These are phyloP conservation scores for Xylariales sp. DNA, from an alignment of 2,329 filamentous ascomycete genomes.

Conservation along the genomic window DNA sequence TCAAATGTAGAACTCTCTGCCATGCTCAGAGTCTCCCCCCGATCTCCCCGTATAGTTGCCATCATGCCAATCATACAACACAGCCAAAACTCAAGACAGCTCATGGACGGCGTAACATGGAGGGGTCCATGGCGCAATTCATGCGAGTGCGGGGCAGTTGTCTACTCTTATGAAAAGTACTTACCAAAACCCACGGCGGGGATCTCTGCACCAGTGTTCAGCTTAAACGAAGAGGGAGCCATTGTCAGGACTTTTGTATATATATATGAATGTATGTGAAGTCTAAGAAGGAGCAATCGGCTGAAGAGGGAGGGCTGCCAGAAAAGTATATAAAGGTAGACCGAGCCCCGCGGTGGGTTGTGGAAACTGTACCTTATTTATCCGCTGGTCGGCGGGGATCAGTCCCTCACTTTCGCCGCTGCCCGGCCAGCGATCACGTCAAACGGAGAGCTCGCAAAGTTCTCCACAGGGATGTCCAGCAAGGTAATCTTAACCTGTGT, in stretches of 20 bases:
- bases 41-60: neutral
- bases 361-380: no score
- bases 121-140: neutral
- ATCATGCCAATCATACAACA: neutral
- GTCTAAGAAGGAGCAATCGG: neutral
- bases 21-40: neutral
- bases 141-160: slow-evolving; percentile 5
- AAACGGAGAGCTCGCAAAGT: neutral
- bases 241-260: slow-evolving; percentile 26
- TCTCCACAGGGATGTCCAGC: neutral
- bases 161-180: no score
- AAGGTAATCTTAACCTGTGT: neutral
- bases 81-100: neutral
- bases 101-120: neutral
- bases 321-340: slow-evolving; percentile 1
- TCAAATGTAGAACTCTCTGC: neutral
- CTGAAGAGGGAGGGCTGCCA: neutral
- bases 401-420: no score
- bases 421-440: slow-evolving; percentile 1
- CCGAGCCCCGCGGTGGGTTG: neutral
- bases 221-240: slow-evolving; percentile 53
- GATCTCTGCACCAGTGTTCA: slow-evolving; percentile 61
- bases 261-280: neutral
- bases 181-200: slow-evolving; percentile 60
- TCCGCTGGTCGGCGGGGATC: no score